phyloP scores from a whole-genome alignment of 139 green algal species.

The Edaphochlamys debaryana region DNA sequence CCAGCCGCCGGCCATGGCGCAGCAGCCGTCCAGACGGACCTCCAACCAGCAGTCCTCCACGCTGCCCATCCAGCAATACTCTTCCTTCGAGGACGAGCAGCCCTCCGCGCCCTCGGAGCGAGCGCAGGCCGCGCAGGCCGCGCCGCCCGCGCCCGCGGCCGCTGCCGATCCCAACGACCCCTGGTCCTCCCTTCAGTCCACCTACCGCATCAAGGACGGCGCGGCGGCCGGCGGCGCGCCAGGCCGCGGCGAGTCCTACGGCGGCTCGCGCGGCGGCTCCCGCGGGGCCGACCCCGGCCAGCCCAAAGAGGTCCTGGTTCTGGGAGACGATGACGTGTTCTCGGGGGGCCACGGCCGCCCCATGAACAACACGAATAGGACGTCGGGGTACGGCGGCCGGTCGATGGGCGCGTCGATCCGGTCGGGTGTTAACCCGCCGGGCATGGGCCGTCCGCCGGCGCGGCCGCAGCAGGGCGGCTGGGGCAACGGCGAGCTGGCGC shows the following conservation, averaged over 20 bases:
- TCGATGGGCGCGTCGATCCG: background rate
- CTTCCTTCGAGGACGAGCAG: too few species aligned
- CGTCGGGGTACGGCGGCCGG: background rate
- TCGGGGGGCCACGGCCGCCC: background rate
- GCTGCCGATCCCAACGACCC: background rate
- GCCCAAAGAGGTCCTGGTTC: conserved; percentile 8
- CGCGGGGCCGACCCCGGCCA: too few species aligned
- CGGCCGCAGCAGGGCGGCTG: conserved; percentile 29
- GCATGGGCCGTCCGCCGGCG: background rate
- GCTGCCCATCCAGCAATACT: too few species aligned
- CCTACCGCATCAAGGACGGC: conserved; percentile 12
- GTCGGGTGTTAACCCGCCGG: background rate
- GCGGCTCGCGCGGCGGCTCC: background rate
- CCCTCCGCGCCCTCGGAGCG: too few species aligned
- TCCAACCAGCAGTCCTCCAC: too few species aligned
- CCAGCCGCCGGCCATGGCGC: too few species aligned
- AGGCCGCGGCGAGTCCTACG: background rate
- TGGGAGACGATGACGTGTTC: conserved; percentile 12
- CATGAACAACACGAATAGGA: conserved; percentile 5
- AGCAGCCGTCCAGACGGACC: too few species aligned
- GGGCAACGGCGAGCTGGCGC: conserved; percentile 19
- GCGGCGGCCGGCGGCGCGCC: background rate
- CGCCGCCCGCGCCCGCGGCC: too few species aligned
- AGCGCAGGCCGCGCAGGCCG: too few species aligned
- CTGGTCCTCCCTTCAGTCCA: conserved; percentile 29